Percentiles rank a stretch among this genome's conserved stretches.
phyloP scores from a whole-genome alignment of 208 protist species.

The Herpetomonas muscarum region DNA sequence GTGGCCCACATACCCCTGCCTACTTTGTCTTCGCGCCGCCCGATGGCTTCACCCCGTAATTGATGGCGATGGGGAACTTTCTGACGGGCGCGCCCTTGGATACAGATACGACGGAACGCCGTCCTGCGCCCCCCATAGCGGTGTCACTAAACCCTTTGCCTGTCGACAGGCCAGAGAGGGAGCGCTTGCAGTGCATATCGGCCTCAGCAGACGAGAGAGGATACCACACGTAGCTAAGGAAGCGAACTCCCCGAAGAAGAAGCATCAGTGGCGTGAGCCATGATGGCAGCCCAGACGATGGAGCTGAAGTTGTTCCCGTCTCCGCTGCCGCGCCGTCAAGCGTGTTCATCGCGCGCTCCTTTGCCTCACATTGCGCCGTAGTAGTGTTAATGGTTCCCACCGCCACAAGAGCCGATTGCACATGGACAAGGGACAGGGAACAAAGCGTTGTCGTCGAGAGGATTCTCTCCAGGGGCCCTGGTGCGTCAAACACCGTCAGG shows the following conservation, averaged over 20 bases:
- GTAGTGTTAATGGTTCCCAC: constrained; percentile 37
- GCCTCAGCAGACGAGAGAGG: constrained; percentile 21
- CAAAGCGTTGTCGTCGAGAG: constrained; percentile 30
- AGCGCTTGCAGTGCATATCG: constrained; percentile 29
- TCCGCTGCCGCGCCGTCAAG: neutral
- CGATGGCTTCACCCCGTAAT: neutral
- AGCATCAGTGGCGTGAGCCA: constrained; percentile 55
- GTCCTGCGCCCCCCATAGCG: neutral
- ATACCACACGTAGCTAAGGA: constrained; percentile 14
- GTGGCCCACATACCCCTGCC: too few species aligned
- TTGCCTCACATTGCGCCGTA: constrained; percentile 60
- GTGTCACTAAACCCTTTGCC: neutral
- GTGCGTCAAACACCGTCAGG: constrained; percentile 29
- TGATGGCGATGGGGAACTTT: neutral
- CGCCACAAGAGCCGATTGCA: constrained; percentile 37
- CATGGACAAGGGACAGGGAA: constrained; percentile 37
- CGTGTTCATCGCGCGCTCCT: constrained; percentile 16
- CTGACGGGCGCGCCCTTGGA: constrained; percentile 1
- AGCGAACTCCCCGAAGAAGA: constrained; percentile 60
- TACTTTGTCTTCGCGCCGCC: neutral
- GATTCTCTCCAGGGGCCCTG: constrained; percentile 36
- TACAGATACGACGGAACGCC: neutral
- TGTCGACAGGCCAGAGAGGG: neutral
- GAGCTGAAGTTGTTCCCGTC: too few species aligned
- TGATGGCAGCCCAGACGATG: too few species aligned